Base-by-base conservation (phyloP, 2,329 filamentous ascomycete species). In the Thelonectria discophora region DNA sequence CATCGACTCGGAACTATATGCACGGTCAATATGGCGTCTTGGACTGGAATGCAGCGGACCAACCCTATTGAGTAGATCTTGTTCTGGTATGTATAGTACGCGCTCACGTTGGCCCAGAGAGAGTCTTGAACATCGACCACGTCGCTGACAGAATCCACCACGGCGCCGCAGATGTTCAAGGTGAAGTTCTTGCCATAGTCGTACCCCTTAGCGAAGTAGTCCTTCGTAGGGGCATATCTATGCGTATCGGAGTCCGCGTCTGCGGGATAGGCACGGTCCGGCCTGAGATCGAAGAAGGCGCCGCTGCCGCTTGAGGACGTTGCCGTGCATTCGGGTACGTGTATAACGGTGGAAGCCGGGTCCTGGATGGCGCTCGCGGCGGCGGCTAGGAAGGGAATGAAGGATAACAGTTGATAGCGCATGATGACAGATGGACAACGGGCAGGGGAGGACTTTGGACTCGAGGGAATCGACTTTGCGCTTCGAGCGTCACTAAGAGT, bases 161-260 rank as follows among this genome's bases (percentile, higher is more conserved):
- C 90, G 1, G 90, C 82, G 37, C 84, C 88, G 79, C 92, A 95
- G 69, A 95, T 89, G 78, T 95, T 95, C 70, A 94, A 74, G 2
- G 91, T 94, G 72, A 95, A 95, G 79, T 94, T 94, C 65, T 87
- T 86, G 65, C 86, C 87, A 69, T 93, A 92, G 77, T 94, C 92
- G 75, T 88, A 90, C 34, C 92, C 92, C 61, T 85, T 85, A 8
- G 90, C 87, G 65, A 87, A 83, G 75, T 88, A 88, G 72, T 88
- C 85, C 32, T 79, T 77, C 10, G 77, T 76, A 11, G 78, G 76
- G 27, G 74, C 75, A 20, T 54, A 78, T 64, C 78, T 80, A 63
- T 79, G 76, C n/a, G 78, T 71, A 5, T 77, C 80, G 13, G 78
- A 72, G 6, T 77, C 80, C 47, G 83, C 79, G 20, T 78, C 75